Base-by-base conservation (phyloP, 2,329 filamentous ascomycete genomes). In the Trichoderma simmonsii region DNA sequence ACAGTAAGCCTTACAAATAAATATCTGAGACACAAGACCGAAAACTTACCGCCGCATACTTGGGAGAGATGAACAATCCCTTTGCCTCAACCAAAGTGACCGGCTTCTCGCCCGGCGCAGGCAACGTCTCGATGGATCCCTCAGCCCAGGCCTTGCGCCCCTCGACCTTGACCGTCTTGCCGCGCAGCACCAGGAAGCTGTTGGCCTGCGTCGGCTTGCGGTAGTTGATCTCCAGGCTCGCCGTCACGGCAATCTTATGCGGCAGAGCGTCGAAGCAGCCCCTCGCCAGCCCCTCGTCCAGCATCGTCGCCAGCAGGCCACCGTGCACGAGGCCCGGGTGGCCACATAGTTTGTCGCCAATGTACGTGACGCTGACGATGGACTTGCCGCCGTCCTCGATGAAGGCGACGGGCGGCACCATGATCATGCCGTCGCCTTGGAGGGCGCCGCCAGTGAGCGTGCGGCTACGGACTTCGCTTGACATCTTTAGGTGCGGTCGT, bases 131-230 rank as follows among this genome's bases (percentile, higher is more conserved):
- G 77, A 98, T 91, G 76, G 89, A 88, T 1, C 94, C 96, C 82
- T 93, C 91, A 1, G 98, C 94, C 94, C 94, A 98, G 14, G 94
- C 95, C 85, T 98, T 98, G 74, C 96, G 87, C 1, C 96, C 95
- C 79, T 98, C 94, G 1, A 95, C 92, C 83, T 92, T 95, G 11
- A 89, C 91, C 24, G 95, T 97, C 79, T 90, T 88, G 4, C 93
- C 95, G 73, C 88, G 87, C 72, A 99, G 83, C 57, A 97, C 93
- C 34, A 97, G 85, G 79, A 92, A 96, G 73, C 88, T 88, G 26
- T 89, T 88, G 6, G 94, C 94, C 77, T 88, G 89, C 59, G 92
- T 91, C 5, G 96, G 96, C 73, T 89, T 90, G 77, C 92, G 90
- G 82, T 98, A 99, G 81, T 97, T 91, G 76, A 92, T 85, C 76